Evolutionary conservation across 805 yeast genomes (phyloP).

Genomic region (Hanseniaspora lachancei): DNA sequence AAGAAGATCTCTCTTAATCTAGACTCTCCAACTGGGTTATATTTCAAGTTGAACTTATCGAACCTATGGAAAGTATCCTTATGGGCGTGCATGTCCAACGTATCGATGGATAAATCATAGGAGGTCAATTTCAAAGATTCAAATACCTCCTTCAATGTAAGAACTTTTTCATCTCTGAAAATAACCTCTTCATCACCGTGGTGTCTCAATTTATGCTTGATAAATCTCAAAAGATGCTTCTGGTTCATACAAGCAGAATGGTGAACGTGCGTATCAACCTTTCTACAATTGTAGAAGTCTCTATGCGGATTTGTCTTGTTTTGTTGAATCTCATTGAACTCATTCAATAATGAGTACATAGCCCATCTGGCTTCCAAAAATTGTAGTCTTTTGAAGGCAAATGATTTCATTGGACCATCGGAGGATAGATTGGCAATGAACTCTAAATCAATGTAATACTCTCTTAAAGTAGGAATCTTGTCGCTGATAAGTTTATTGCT

Average conservation of each 20-base stretch:
- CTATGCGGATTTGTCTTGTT: conserved; percentile 91
- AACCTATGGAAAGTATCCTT: conserved; percentile 95
- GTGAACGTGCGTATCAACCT: conserved; percentile 76
- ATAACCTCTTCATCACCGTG: conserved; percentile 81
- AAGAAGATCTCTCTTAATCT: conserved; percentile 89
- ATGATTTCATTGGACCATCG: conserved; percentile 93
- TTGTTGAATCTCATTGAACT: conserved; percentile 81
- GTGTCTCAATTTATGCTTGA: conserved; percentile 85
- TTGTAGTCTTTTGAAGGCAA: conserved; percentile 86
- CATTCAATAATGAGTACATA: conserved; percentile 73
- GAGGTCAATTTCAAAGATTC: conserved; percentile 83
- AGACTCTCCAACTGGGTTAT: conserved; percentile 97
- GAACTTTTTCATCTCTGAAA: conserved; percentile 77
- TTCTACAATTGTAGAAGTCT: conserved; percentile 39
- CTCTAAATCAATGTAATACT: conserved; percentile 74
- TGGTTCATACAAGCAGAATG: conserved; percentile 99
- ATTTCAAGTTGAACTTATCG: conserved; percentile 91
- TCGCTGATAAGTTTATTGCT: conserved; percentile 30
- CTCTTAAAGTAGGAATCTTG: conserved; percentile 68
- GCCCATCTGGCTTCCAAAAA: conserved; percentile 96
- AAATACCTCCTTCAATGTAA: conserved; percentile 81
- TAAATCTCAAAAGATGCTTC: conserved; percentile 85
- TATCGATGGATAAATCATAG: conserved; percentile 88
- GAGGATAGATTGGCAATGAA: conserved; percentile 60
- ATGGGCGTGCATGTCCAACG: conserved; percentile 98